Evolutionary conservation across 129 eudicot species (phyloP).

Genomic region (Escallonia herrerae): DNA sequence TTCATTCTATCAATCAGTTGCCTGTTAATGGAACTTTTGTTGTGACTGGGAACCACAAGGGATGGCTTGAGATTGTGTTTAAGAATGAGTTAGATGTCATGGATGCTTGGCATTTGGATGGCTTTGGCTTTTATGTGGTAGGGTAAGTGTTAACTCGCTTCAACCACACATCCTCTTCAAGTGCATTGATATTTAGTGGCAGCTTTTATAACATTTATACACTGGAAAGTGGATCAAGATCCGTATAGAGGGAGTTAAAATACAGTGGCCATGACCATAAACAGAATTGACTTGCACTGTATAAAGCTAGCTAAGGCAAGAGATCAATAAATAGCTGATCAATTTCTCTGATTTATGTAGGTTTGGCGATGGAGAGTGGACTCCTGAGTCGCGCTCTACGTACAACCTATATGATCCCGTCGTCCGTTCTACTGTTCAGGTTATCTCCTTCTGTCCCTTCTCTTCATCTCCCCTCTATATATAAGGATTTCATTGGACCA

Average conservation of each 20-base stretch:
- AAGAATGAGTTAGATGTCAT: slow-evolving; percentile 24
- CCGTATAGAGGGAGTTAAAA: too few relatives aligned
- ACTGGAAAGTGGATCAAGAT: too few relatives aligned
- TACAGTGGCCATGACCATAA: too few relatives aligned
- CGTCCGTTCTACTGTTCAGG: slow-evolving; percentile 67
- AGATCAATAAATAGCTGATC: background rate
- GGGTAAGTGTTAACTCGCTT: slow-evolving; percentile 26
- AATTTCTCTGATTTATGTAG: slow-evolving; percentile 17
- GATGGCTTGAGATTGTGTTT: slow-evolving; percentile 54
- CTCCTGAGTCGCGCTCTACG: slow-evolving; percentile 31
- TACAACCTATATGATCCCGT: slow-evolving; percentile 70
- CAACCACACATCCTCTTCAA: too few relatives aligned
- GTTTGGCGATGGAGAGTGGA: slow-evolving; percentile 60
- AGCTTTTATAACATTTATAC: too few relatives aligned
- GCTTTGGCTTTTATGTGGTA: slow-evolving; percentile 48
- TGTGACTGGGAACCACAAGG: slow-evolving; percentile 37
- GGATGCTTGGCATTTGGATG: slow-evolving; percentile 55
- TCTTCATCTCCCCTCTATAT: too few relatives aligned
- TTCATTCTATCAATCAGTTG: slow-evolving; percentile 21
- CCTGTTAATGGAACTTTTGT: slow-evolving; percentile 42
- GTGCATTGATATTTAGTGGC: too few relatives aligned
- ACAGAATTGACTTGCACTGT: too few relatives aligned
- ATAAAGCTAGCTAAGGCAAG: too few relatives aligned
- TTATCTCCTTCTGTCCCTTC: too few relatives aligned
- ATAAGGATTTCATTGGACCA: too few relatives aligned